Evolutionary conservation across 192 early-diverging fungal species (phyloP), one percentile per base, ranked within the genome.

Genomic region (Coemansia brasiliensis): DNA sequence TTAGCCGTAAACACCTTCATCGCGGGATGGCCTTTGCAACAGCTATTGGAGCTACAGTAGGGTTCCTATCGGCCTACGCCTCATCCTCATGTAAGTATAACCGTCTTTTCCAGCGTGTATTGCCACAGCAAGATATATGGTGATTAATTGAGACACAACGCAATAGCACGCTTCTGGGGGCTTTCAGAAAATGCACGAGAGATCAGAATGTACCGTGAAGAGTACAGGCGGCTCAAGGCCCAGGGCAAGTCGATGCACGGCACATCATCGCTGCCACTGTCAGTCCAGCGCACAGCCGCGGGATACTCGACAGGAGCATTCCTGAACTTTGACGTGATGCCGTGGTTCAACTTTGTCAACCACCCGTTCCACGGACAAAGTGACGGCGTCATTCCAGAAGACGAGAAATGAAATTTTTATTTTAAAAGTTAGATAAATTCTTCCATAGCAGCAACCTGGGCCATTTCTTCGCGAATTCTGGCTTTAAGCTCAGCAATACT

Each of bases 181-280:
- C 88, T 88, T 81, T 74, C 69, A 20, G 95, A 98, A 73, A 98
- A 98, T 73, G 73, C 72, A 39, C 76, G 83, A 39, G 95, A 98
- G 74, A 85, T 85, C 27, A 82, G 74, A 51, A 85, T 72, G 77
- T 84, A 89, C 75, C 75, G 72, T 20, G 61, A 57, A 18, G 90
- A 92, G 77, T 85, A 88, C 74, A 56, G 50, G 20, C 78, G 83
- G 39, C 75, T 83, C 16, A 68, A 83, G 59, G 83, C 80, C 40
- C 74, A 83, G 62, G 90, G 90, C 38, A 86, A 88, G 59, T 62
- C 87, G 21, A 74, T 90, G 58, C 84, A 90, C 58, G 88, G 87
- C 15, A 69, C 67, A 3, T 82, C 82, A 17, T 59, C 67, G 18
- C 61, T 90, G 70, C 78, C 80, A 38, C 59, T 83, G 44, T 59